Conservation (phyloP, 345 rosid species). For the Mercurialis annua region DNA sequence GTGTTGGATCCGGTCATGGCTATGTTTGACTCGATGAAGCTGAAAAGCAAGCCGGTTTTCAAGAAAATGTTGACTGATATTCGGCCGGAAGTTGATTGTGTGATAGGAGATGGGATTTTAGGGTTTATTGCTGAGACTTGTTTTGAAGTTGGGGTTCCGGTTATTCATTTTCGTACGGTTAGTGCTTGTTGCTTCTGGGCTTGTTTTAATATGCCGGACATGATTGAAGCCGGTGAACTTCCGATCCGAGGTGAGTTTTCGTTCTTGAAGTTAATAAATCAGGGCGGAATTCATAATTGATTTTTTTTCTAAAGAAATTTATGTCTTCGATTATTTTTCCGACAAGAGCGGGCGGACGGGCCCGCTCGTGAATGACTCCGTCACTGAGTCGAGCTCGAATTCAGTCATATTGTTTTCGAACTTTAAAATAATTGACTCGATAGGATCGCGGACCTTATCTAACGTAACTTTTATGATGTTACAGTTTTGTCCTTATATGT, state of each 20-base stretch:
- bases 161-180: slow-evolving; percentile 26
- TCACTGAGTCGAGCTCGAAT: too few relatives aligned
- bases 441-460: too few relatives aligned
- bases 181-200: slow-evolving; percentile 5
- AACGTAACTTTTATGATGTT: too few relatives aligned
- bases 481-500: too few relatives aligned
- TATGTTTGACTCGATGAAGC: slow-evolving; percentile 17
- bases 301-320: slow-evolving; percentile 6
- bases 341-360: not conserved
- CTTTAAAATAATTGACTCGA: too few relatives aligned
- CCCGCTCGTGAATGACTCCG: too few relatives aligned
- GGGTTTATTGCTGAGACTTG: slow-evolving; percentile 33
- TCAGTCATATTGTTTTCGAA: too few relatives aligned
- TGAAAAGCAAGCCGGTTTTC: slow-evolving; percentile 13
- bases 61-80: slow-evolving; percentile 18
- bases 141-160: slow-evolving; percentile 27
- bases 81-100: slow-evolving; percentile 24
- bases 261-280: too few relatives aligned
- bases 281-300: too few relatives aligned
- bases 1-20: too few relatives aligned
- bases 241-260: slow-evolving; percentile 43
- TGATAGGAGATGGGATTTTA: slow-evolving; percentile 39
- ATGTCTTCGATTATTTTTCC: not conserved
- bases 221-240: slow-evolving; percentile 39
- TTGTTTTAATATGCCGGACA: slow-evolving; percentile 27